These are phyloP conservation scores for Amanita rimosa DNA, from an alignment of 768 basidiomycete species.

Conservation along the genomic window DNA sequence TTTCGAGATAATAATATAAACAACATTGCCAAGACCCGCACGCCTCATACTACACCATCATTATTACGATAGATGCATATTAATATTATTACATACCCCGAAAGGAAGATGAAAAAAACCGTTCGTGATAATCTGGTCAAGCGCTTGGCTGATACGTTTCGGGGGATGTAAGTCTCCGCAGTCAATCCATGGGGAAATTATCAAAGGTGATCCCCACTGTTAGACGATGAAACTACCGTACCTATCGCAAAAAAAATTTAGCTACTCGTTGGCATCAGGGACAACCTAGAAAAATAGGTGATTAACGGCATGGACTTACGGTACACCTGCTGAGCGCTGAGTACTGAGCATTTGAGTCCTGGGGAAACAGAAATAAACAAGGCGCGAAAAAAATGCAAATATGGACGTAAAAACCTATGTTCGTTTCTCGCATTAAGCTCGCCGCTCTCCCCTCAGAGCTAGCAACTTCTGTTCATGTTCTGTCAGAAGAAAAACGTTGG, in stretches of 20 bases:
- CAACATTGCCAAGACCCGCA: no score
- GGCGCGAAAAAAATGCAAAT: background rate
- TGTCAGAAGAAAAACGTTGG: no score
- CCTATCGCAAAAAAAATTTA: background rate
- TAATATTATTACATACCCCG: no score
- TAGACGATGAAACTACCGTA: background rate
- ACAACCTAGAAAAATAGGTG: background rate
- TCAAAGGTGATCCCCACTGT: background rate
- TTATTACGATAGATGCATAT: no score
- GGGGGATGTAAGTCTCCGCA: no score
- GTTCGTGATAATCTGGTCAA: no score
- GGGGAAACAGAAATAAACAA: background rate
- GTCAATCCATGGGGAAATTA: background rate
- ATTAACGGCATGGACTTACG: background rate
- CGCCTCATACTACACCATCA: no score
- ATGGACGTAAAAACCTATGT: background rate
- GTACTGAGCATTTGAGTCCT: no score
- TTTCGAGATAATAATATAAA: no score
- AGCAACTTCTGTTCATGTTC: background rate
- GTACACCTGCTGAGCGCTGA: background rate
- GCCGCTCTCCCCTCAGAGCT: conserved; percentile 3
- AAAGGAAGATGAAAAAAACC: no score
- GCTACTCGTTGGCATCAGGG: background rate
- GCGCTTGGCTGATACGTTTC: no score
- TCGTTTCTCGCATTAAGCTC: background rate